A percentile compares a stretch with the other conserved stretches of the same genome.
phyloP scores from a whole-genome alignment of 805 yeast genomes.

The Candida orba region DNA sequence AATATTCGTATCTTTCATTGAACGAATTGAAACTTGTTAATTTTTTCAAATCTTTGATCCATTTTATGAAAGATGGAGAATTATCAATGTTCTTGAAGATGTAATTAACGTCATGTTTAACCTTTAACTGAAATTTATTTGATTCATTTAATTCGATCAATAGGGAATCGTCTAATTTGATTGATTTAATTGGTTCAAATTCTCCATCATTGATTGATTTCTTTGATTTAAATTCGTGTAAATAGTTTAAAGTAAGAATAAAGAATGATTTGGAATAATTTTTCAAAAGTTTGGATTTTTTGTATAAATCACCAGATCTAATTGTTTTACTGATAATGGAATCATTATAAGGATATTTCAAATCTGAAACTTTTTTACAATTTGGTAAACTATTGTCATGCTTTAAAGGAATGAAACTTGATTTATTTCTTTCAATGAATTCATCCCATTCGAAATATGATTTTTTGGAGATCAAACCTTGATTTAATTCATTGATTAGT shows the following conservation, averaged over 20 bases:
- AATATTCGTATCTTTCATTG: constrained; percentile 13
- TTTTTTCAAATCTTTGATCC: constrained; percentile 59
- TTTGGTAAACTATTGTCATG: constrained; percentile 47
- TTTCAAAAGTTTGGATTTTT: constrained; percentile 84
- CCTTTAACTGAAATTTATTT: constrained; percentile 41
- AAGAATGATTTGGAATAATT: constrained; percentile 83
- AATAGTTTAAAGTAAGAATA: constrained; percentile 76
- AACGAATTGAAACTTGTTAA: constrained; percentile 36
- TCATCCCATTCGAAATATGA: constrained; percentile 83
- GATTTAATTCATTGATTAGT: constrained; percentile 55
- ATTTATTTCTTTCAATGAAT: constrained; percentile 58
- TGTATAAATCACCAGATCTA: constrained; percentile 72
- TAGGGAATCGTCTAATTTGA: constrained; percentile 68
- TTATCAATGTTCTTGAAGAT: constrained; percentile 65
- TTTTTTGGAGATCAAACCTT: constrained; percentile 66
- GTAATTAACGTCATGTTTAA: constrained; percentile 55
- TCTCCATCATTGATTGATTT: constrained; percentile 64
- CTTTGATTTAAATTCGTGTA: constrained; percentile 73
- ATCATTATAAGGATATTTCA: constrained; percentile 58
- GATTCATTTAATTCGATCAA: constrained; percentile 75
- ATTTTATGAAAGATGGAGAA: constrained; percentile 69
- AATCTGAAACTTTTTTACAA: constrained; percentile 48
- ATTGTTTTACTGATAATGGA: constrained; percentile 61
- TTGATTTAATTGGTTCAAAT: constrained; percentile 70
- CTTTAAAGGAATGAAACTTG: constrained; percentile 30